A percentile compares a stretch with the other conserved stretches of the same genome.
Evolutionary conservation across 345 rosid species (phyloP).

Genomic region (Eucalyptus pauciflora): DNA sequence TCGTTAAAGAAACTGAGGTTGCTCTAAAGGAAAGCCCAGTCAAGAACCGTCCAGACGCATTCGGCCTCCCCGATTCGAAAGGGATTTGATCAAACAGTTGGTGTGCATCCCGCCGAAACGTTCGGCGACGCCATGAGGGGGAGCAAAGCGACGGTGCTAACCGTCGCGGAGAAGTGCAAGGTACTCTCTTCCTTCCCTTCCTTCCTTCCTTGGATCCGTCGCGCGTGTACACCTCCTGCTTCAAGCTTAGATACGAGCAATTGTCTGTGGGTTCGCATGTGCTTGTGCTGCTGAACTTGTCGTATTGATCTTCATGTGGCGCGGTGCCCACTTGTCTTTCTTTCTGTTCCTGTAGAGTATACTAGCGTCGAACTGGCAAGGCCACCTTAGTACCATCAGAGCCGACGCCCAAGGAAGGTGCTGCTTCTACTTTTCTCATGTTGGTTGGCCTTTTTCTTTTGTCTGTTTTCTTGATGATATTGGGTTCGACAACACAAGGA

Average conservation of each 20-base stretch:
- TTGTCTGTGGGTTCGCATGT: neutral
- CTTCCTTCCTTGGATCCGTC: neutral
- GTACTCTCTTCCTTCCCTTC: constrained; percentile 5
- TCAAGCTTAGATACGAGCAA: neutral
- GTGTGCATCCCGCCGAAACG: neutral
- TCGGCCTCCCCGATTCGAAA: neutral
- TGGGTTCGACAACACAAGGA: neutral
- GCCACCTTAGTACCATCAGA: constrained; percentile 60
- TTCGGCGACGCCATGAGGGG: constrained; percentile 20
- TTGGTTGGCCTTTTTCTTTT: neutral
- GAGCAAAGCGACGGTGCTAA: constrained; percentile 31
- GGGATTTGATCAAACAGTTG: constrained; percentile 45
- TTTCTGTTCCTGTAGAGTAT: constrained; percentile 36
- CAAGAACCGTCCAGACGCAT: neutral
- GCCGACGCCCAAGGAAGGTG: constrained; percentile 86
- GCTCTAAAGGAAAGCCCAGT: neutral
- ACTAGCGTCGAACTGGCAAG: constrained; percentile 79
- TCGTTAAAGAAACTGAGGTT: neutral
- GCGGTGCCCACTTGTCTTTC: neutral
- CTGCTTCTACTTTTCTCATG: neutral
- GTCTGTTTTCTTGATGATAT: neutral
- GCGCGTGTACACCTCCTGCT: neutral
- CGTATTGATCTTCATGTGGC: neutral
- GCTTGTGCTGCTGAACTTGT: neutral
- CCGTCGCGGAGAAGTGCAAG: constrained; percentile 71